These are phyloP conservation scores for Urtica urens DNA, from an alignment of 306 rosid genomes.

Conservation along the genomic window DNA sequence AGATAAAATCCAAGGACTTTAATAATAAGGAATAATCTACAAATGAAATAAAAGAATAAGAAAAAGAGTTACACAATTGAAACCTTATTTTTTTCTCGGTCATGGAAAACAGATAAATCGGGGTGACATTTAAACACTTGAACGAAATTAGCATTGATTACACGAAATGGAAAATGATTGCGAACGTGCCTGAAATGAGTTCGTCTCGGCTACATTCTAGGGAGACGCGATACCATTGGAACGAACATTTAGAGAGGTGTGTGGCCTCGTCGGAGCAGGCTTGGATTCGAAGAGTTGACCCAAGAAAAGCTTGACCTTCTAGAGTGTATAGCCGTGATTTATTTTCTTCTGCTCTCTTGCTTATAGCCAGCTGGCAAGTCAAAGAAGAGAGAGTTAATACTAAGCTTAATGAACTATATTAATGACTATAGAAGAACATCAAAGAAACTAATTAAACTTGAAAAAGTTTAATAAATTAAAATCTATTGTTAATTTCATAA, in stretches of 20 bases:
- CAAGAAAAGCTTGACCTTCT: slow-evolving; percentile 72
- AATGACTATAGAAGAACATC: too few species aligned
- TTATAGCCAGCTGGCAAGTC: slow-evolving; percentile 66
- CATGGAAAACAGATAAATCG: too few species aligned
- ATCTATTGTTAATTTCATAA: too few species aligned
- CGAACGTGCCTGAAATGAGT: slow-evolving; percentile 57
- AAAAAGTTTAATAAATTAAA: too few species aligned
- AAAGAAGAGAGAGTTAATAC: too few species aligned
- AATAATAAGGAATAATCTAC: background rate
- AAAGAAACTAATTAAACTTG: too few species aligned
- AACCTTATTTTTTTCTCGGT: background rate
- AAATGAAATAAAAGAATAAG: slow-evolving; percentile 1
- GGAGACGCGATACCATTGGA: slow-evolving; percentile 90
- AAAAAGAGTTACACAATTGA: background rate
- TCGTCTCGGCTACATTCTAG: slow-evolving; percentile 78
- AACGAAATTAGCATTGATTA: too few species aligned
- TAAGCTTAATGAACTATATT: too few species aligned
- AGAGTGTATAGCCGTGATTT: slow-evolving; percentile 35
- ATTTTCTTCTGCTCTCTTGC: slow-evolving; percentile 70
- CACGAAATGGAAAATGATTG: slow-evolving; percentile 8
- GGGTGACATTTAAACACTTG: too few species aligned
- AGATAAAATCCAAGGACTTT: background rate
- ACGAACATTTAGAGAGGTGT: slow-evolving; percentile 52
- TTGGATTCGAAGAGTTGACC: slow-evolving; percentile 49
- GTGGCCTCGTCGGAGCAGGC: slow-evolving; percentile 52